Evolutionary conservation across 208 protist species (phyloP), one percentile per base, ranked within the genome.

Genomic region (Trypanosoma congolense): DNA sequence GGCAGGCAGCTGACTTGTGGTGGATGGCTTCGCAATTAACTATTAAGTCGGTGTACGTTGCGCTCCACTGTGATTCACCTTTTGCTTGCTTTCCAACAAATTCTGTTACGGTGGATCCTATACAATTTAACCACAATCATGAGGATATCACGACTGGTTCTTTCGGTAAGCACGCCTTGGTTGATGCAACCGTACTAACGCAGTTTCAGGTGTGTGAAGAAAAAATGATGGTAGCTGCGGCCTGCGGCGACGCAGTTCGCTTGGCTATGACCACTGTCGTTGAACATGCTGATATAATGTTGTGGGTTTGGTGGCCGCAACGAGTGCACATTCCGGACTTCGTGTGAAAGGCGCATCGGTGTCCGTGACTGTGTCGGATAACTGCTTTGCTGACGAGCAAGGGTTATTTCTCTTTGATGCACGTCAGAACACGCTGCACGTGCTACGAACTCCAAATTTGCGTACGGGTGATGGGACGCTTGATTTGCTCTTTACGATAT

Each of bases 21-120:
- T 92, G 80, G 80, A 87, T 92, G 84, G 69, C 70, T 1, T 81
- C 80, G 2, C 84, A 81, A 4, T 64, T 92, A 22, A 73, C 66
- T 2, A 36, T 83, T 35, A 73, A 63, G 36, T 75, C 84, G 0
- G 73, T 92, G 22, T 88, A 86, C 51, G 65, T 87, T 10, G 18
- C 22, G 4, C 1, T 53, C 26, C 42, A 16, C 6, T 19, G 28
- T 45, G 21, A 1, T 36, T 24, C 25, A 16, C 35, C 33, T 1
- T 24, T 38, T 3, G 52, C 4, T 19, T 35, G 30, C 38, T 40
- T 69, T 56, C n/a, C 54, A 8, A 5, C 19, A 5, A 50, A 45
- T 35, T 9, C 31, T 4, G 33, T 21, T n/a, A 47, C 46, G 1
- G 45, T 40, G 1, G 52, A 50, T 43, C 31, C 9, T 12, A 36